Base-by-base conservation (phyloP, 768 basidiomycete genomes). In the Kwoniella bestiolae region DNA sequence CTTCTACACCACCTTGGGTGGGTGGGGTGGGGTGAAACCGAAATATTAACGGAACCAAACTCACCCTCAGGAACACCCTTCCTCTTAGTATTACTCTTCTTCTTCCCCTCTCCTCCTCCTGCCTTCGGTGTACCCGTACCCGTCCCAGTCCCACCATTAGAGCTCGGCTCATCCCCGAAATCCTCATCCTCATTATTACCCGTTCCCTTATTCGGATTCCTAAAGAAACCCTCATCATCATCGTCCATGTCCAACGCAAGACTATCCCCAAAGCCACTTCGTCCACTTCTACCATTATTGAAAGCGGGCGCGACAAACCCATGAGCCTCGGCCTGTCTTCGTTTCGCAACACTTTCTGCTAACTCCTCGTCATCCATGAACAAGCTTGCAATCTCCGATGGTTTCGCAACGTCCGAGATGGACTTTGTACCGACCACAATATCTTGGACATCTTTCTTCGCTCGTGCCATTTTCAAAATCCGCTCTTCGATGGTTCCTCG, bases 401-500 rank as follows among this genome's bases (percentile, higher is more conserved):
- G 92, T 79, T 93, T 94, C 21, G 92, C 87, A 58, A 91, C 90
- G 68, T 96, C 94, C 1, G 91, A 92, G 78, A 96, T 89, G 67
- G 88, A 92, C 82, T 96, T 97, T 83, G 91, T 94, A 57, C 96
- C 96, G 7, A 99, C 96, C 57, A 99, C 96, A 65, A 97, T 95
- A 73, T 99, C 96, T 87, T 98, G 96, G 4, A 98, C 94, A 77
- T 96, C 94, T 87, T 96, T 96, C 84, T 96, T 96, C 63, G 94
- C 92, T 52, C 95, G 87, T 4, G 96, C 94, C 57, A 99, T 85
- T 81, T 95, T 92, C 23, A 99, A 87, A 72, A 99, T 99, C 3
- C 96, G 91, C 81, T 99, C 95, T 78, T 99, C 81, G 61, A 82
- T 79, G 21, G 81, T 81, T 2, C 80, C 78, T 6, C 76, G 68